phyloP scores from a whole-genome alignment of 2,329 filamentous ascomycete species.

The Botrytis byssoidea region DNA sequence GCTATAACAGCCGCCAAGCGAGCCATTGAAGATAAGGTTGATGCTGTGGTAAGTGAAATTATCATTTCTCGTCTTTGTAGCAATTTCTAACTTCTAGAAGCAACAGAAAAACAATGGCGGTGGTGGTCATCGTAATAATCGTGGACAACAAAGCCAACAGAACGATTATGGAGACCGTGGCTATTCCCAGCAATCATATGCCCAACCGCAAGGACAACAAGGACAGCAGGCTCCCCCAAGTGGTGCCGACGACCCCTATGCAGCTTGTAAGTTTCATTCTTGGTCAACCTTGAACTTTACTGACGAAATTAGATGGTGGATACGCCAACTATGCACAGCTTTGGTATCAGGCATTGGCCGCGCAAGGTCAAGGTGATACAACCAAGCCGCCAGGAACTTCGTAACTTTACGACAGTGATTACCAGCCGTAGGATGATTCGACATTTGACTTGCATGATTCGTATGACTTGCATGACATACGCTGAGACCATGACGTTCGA shows the following conservation, averaged over 20 bases:
- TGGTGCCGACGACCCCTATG: conserved; percentile 66
- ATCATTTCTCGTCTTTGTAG: not conserved
- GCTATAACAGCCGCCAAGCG: conserved; percentile 78
- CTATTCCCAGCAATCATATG: conserved; percentile 50
- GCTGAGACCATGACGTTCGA: conserved; percentile 39
- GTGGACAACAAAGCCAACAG: conserved; percentile 46
- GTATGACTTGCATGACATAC: conserved; percentile 35
- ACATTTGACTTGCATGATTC: conserved; percentile 36
- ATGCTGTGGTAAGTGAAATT: conserved; percentile 68
- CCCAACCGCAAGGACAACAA: conserved; percentile 44
- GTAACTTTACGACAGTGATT: conserved; percentile 33
- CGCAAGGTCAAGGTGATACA: conserved; percentile 43
- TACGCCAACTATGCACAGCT: conserved; percentile 77
- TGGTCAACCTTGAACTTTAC: conserved; percentile 16
- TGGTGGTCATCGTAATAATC: conserved; percentile 44
- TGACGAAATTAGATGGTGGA: conserved; percentile 60
- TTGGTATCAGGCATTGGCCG: conserved; percentile 72
- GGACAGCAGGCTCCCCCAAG: conserved; percentile 47
- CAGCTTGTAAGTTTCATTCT: conserved; percentile 57
- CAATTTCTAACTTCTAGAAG: conserved; percentile 38
- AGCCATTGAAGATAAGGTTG: conserved; percentile 89
- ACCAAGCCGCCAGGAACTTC: conserved; percentile 44
- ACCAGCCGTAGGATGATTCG: conserved; percentile 31
- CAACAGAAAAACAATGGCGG: conserved; percentile 52
- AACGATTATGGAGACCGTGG: conserved; percentile 55